Evolutionary conservation across 768 basidiomycete species (phyloP), one percentile per base, ranked within the genome.

Genomic region (Russula earlei): DNA sequence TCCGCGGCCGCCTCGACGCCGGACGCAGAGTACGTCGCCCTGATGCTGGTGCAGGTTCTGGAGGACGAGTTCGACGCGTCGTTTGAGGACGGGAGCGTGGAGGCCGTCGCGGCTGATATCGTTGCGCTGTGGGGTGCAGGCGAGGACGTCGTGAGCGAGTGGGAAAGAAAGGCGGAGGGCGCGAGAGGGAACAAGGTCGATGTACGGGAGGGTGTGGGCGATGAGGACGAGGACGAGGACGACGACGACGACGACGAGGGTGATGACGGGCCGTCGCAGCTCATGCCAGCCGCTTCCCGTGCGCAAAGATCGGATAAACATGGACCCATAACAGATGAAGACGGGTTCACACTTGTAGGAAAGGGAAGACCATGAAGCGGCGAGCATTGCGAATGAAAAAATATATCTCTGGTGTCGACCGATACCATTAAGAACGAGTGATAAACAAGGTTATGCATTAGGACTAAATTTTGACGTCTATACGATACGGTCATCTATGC

Each of bases 341-440:
- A 98, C 56, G 94, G 94, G 0, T 98, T 98, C 67, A 91, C 86
- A 3, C 66, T 85, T 49, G 90, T 98, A 2, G 78, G 24, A 83
- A 80, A 63, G 76, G 80, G 25, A 61, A 58, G 41, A 31, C 34
- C 52, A 43, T 61, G 58, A 48, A 64, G 66, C 43, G 61, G 63
- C 40, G 17, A 34, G 36, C 66, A 45, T 20, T 60, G 42, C 33
- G 24, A 33, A 44, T 10, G 24, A 33, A 44, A 9, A 33, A 48
- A 17, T 53, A 41, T 48, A 44, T 53, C 43, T 48, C 40, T n/a
- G 20, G 14, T 24, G 22, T 10, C 56, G 41, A n/a, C n/a, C 47
- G 44, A 59, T n/a, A 34, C 44, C 44, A 11, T 29, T 19, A 27
- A 54, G 15, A 22, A 15, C 15, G n/a, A 14, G 31, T 12, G 33